Percentiles rank a stretch among this genome's conserved stretches.
These are phyloP conservation scores for Pseudognaphalium luteoalbum DNA, from an alignment of 129 eudicot species.

Conservation along the genomic window DNA sequence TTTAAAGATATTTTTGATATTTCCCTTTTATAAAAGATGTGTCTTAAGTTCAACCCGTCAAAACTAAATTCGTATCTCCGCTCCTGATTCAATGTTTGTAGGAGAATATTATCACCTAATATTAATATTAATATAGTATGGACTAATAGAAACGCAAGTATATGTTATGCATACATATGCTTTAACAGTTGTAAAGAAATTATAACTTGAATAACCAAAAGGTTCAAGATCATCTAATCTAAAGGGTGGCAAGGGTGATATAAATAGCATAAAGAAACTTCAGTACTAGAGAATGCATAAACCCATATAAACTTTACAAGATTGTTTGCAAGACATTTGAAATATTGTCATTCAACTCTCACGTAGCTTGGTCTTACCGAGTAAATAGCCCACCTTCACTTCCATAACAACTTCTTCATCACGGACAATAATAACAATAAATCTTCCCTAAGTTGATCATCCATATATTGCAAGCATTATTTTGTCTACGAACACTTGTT, in stretches of 20 bases:
- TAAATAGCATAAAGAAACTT: constrained; percentile 1
- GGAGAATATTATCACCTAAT: too few species aligned
- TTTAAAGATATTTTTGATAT: too few species aligned
- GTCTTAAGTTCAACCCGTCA: too few species aligned
- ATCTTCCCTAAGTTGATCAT: background rate
- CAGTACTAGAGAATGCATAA: background rate
- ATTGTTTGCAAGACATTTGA: constrained; percentile 6
- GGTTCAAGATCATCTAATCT: background rate
- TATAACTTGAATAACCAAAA: background rate
- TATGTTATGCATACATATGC: background rate
- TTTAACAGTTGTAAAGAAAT: background rate
- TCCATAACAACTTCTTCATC: too few species aligned
- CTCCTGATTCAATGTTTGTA: too few species aligned
- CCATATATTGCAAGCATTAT: too few species aligned
- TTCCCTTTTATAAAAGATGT: too few species aligned
- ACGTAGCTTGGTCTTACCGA: background rate
- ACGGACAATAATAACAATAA: background rate
- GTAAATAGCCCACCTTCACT: background rate
- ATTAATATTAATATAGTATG: too few species aligned
- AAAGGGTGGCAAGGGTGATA: background rate
- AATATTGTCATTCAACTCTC: background rate
- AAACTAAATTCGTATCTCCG: too few species aligned
- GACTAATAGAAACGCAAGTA: background rate
- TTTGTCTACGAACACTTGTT: too few species aligned
- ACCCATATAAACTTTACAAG: constrained; percentile 3